A percentile compares a stretch with the other conserved stretches of the same genome.
These are phyloP conservation scores for Teratosphaeria viscida DNA, from an alignment of 2,329 filamentous ascomycete species.

Conservation along the genomic window DNA sequence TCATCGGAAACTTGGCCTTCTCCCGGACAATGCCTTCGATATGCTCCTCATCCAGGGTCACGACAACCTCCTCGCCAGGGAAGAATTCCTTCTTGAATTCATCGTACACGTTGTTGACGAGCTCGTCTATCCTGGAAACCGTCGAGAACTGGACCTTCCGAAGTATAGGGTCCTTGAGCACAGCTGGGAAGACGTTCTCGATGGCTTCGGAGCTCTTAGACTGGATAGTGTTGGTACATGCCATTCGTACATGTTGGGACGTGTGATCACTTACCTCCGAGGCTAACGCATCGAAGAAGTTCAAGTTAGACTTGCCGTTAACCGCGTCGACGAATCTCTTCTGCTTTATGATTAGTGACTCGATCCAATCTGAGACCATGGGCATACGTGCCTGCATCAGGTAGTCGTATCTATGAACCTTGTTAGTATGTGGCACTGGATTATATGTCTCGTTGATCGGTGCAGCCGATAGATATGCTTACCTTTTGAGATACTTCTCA, in stretches of 20 bases:
- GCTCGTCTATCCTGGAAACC: slow-evolving; percentile 76
- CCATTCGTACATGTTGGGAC: neutral
- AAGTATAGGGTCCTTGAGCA: slow-evolving; percentile 80
- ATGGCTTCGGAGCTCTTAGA: slow-evolving; percentile 69
- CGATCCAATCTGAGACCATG: neutral
- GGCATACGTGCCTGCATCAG: slow-evolving; percentile 66
- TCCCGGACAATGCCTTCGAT: slow-evolving; percentile 61
- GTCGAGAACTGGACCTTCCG: slow-evolving; percentile 86
- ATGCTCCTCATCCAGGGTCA: slow-evolving; percentile 56
- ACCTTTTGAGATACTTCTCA: slow-evolving; percentile 78
- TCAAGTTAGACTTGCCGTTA: slow-evolving; percentile 81
- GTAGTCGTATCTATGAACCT: slow-evolving; percentile 64
- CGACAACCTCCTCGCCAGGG: slow-evolving; percentile 73
- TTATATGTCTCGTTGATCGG: neutral
- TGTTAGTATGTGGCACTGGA: slow-evolving; percentile 10
- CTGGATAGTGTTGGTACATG: slow-evolving; percentile 18
- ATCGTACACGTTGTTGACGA: slow-evolving; percentile 54
- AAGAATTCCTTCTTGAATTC: slow-evolving; percentile 79
- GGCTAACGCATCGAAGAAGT: slow-evolving; percentile 76
- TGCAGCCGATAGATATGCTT: neutral
- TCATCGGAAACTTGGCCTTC: slow-evolving; percentile 64
- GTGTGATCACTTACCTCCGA: slow-evolving; percentile 23
- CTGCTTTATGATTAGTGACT: slow-evolving; percentile 32
- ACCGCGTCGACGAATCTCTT: slow-evolving; percentile 92
- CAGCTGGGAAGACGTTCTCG: slow-evolving; percentile 82